These are phyloP conservation scores for Tetrahymena elliotti DNA, from an alignment of 73 alveolate genomes.

Conservation along the genomic window DNA sequence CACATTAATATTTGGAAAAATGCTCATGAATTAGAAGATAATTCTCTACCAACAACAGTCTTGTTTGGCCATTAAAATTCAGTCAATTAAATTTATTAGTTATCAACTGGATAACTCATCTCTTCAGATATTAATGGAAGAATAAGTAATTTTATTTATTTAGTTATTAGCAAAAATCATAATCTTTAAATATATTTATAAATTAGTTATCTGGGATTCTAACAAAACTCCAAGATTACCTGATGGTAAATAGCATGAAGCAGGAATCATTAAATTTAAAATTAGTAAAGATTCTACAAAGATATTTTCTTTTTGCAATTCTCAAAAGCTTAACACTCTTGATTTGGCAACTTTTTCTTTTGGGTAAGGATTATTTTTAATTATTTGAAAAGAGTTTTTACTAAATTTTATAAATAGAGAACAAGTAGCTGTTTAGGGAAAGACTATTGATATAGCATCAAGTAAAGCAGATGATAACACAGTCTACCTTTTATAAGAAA, in stretches of 20 bases:
- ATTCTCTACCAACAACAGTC: neutral
- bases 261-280: neutral
- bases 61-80: conserved; percentile 16
- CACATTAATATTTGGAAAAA: conserved; percentile 12
- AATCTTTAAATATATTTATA: neutral
- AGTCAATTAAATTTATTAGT: neutral
- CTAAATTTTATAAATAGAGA: neutral
- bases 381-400: neutral
- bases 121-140: conserved; percentile 42
- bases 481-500: neutral
- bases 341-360: neutral
- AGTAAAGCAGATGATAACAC: neutral
- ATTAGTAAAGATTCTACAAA: neutral
- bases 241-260: neutral
- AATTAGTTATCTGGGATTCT: neutral
- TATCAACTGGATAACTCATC: neutral
- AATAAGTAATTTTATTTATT: conserved; percentile 1
- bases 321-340: neutral
- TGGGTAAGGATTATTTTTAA: neutral
- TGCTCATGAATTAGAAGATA: neutral
- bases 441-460: neutral
- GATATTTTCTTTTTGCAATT: neutral
- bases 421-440: neutral
- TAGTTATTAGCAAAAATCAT: too few species aligned
- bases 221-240: neutral